Base-by-base conservation (phyloP, 2,329 filamentous ascomycete genomes). In the Achaetomium macrosporum region DNA sequence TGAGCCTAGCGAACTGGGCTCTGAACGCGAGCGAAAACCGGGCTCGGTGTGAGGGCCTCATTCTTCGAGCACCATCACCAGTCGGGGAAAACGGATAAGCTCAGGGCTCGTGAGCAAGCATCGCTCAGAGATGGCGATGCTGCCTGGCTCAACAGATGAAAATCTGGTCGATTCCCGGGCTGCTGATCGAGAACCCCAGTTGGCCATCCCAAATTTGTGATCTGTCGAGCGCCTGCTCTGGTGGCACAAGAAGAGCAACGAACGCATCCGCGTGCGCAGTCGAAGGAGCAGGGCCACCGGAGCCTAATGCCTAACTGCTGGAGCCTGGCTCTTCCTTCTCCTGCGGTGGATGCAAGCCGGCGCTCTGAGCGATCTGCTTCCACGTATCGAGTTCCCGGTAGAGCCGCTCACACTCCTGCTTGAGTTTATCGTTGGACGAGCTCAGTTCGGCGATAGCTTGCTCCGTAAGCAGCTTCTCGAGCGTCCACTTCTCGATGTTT, bases 401-500 rank as follows among this genome's bases (percentile, higher is more conserved):
- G 19, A 87, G 82, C 33, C 87, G 77, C 66, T 90, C 85, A 60
- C 85, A 88, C 65, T 93, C 88, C 35, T 78, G 76, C 74, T 92
- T 92, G 58, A 92, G 79, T 71, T 91, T 93, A 62, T 95, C 89
- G 64, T 92, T 95, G 58, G 87, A 91, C 30, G 84, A 80, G 65
- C 87, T 92, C 47, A 96, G 82, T 70, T 97, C 92, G 15, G 85
- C 84, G 60, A 95, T 92, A 44, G 90, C 90, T 67, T 93, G 88
- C 71, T 95, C 89, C 0, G 88, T 92, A 37, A 93, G 78, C 37
- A 95, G 79, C 73, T 97, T 97, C 71, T 93, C 89, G 29, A 93
- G 75, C 4, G 88, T 92, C 88, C 88, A 93, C 71, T 96, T 90
- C 68, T 96, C 92, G 58, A 95, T 90, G 68, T 96, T 96, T 59